phyloP scores from a whole-genome alignment of 345 rosid genomes.

The Aquilaria sinensis region DNA sequence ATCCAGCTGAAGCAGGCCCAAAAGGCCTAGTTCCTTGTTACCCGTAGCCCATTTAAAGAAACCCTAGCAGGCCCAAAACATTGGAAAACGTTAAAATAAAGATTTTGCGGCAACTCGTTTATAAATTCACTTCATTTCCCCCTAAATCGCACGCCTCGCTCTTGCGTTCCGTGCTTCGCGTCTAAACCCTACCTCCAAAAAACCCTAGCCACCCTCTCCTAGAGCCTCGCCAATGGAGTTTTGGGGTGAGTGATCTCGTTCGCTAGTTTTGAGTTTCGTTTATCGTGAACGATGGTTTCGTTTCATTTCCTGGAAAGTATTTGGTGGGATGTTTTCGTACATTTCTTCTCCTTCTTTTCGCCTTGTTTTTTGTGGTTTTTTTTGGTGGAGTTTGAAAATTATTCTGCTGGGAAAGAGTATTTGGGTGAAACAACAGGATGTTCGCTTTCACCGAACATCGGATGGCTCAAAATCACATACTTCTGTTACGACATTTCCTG shows the following conservation, averaged over 20 bases:
- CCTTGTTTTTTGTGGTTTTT: too few relatives aligned
- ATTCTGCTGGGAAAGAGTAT: too few relatives aligned
- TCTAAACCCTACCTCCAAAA: neutral
- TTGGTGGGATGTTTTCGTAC: neutral
- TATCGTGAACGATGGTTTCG: too few relatives aligned
- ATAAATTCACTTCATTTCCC: conserved; percentile 7
- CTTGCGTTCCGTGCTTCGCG: neutral
- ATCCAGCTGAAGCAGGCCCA: too few relatives aligned
- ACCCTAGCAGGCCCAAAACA: neutral
- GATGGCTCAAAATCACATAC: too few relatives aligned
- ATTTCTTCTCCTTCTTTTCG: neutral
- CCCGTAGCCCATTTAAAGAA: neutral
- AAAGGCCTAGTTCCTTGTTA: too few relatives aligned
- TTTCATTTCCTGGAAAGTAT: too few relatives aligned
- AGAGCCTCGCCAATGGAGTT: conserved; percentile 32
- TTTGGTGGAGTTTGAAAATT: too few relatives aligned
- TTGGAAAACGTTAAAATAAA: too few relatives aligned
- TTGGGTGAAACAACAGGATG: too few relatives aligned
- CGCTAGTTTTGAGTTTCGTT: neutral
- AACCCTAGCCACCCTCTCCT: conserved; percentile 2
- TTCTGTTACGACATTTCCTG: too few relatives aligned
- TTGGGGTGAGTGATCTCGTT: conserved; percentile 27
- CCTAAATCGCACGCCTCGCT: neutral
- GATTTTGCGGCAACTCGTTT: neutral
- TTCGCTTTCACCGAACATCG: too few relatives aligned